Evolutionary conservation across 331 rosid species (phyloP).

Genomic region (Rhamnella rubrinervis): DNA sequence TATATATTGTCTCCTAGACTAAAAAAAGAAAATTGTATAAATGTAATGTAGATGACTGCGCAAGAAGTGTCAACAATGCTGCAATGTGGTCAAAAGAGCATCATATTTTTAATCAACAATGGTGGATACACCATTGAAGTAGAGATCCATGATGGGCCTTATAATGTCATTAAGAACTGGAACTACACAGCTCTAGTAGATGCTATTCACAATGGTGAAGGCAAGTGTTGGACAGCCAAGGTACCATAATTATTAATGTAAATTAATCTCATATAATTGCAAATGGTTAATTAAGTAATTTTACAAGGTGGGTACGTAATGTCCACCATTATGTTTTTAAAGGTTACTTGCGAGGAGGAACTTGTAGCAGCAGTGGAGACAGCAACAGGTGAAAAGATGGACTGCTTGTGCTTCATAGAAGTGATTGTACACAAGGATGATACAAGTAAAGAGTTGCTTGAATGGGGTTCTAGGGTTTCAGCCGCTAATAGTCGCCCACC

Average conservation of each 20-base stretch:
- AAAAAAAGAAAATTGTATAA: too few relatives aligned
- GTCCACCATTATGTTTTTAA: neutral
- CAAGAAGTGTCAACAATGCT: slow-evolving; percentile 23
- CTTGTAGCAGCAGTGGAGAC: slow-evolving; percentile 41
- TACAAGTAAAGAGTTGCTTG: slow-evolving; percentile 59
- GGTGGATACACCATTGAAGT: slow-evolving; percentile 70
- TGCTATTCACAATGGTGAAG: slow-evolving; percentile 63
- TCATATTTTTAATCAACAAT: slow-evolving; percentile 59
- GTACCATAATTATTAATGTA: slow-evolving; percentile 18
- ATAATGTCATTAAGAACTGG: slow-evolving; percentile 70
- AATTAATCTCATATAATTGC: too few relatives aligned
- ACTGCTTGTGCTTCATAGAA: slow-evolving; percentile 52
- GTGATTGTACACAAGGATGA: slow-evolving; percentile 56
- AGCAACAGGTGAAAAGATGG: slow-evolving; percentile 38
- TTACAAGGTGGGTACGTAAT: too few relatives aligned
- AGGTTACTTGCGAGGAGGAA: slow-evolving; percentile 60
- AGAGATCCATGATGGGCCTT: slow-evolving; percentile 70
- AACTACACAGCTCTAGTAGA: slow-evolving; percentile 51
- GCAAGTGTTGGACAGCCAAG: slow-evolving; percentile 77
- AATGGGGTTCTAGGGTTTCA: slow-evolving; percentile 43
- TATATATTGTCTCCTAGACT: too few relatives aligned
- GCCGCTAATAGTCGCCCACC: slow-evolving; percentile 10
- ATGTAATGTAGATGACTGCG: neutral
- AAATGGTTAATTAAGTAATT: too few relatives aligned
- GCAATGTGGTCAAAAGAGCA: slow-evolving; percentile 25